Evolutionary conservation across 352 stramenopile genomes (phyloP), one percentile per base, ranked within the genome.

Genomic region (Phytophthora multivora): DNA sequence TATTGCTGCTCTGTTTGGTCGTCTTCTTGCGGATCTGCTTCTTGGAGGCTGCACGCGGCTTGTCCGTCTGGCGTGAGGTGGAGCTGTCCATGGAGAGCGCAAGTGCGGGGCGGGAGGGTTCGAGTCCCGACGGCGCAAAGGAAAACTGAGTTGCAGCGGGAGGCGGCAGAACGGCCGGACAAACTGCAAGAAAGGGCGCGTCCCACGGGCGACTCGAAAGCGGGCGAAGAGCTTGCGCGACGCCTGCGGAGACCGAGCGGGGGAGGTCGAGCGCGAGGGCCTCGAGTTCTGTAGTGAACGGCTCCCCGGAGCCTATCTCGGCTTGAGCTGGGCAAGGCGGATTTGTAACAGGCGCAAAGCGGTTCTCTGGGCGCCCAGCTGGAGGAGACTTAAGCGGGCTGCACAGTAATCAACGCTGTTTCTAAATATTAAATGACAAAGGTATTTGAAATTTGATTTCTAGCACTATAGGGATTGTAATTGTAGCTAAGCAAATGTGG

Each of bases 161-260:
- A 33, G 38, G 10, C 33, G 39, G 45, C 60, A 69, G 60, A 69
- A 49, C 61, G 47, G 47, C 47, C 47, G 53, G 25, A 38, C 19
- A 51, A 15, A 52, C 52, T 35, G 35, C 30, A 49, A 62, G 49
- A 66, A 70, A 66, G 62, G 62, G 16, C 21, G 26, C 42, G 60
- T 69, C 60, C 52, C 60, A 69, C 60, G 46, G 46, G 36, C 25
- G 40, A 62, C 53, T 61, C 38, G 21, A 64, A 59, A 52, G 38
- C 26, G 47, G 15, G 8, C 9, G 28, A 33, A 33, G 28, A 10
- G 28, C 38, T 18, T 30, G 40, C 13, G 11, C 16, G 25, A 19
- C 13, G 51, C 51, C 18, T 45, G 31, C 12, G 53, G 30, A 18
- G 10, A 12, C 6, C n/a, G 35, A 21, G 35, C 18, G 26, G 30